Percentiles rank a stretch among this genome's conserved stretches.
phyloP scores from a whole-genome alignment of 257 asterid genomes.

The Plantago elongata region DNA sequence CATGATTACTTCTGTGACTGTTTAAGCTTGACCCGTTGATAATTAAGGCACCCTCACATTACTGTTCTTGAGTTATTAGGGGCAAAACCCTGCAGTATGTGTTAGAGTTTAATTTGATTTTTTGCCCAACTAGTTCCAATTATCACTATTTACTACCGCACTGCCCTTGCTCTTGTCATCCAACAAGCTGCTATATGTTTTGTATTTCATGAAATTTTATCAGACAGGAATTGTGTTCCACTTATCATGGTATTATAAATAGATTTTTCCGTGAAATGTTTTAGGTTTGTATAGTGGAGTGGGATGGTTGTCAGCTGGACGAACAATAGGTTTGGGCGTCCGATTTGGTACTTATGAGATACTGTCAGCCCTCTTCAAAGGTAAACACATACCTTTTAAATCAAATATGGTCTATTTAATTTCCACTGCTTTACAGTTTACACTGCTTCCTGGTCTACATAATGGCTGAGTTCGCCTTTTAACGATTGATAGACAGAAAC shows the following conservation, averaged over 20 bases:
- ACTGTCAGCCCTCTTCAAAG: conserved; percentile 46
- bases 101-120: not conserved
- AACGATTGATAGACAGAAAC: not conserved
- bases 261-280: not conserved
- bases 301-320: conserved; percentile 48
- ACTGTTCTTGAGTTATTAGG: too few relatives aligned
- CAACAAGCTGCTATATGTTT: not conserved
- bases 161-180: not conserved
- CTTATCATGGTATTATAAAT: not conserved
- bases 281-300: conserved; percentile 51
- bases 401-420: not conserved
- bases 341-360: conserved; percentile 58
- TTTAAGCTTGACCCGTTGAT: too few relatives aligned
- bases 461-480: conserved; percentile 5
- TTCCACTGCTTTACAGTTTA: not conserved
- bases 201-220: not conserved
- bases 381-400: conserved; percentile 21
- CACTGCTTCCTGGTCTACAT: conserved; percentile 4
- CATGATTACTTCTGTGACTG: too few relatives aligned
- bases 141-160: not conserved
- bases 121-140: not conserved
- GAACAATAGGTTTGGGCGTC: conserved; percentile 43
- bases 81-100: too few relatives aligned
- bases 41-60: too few relatives aligned
- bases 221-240: not conserved